phyloP scores from a whole-genome alignment of 2,329 filamentous ascomycete genomes.

The Pyrenophora graminea region DNA sequence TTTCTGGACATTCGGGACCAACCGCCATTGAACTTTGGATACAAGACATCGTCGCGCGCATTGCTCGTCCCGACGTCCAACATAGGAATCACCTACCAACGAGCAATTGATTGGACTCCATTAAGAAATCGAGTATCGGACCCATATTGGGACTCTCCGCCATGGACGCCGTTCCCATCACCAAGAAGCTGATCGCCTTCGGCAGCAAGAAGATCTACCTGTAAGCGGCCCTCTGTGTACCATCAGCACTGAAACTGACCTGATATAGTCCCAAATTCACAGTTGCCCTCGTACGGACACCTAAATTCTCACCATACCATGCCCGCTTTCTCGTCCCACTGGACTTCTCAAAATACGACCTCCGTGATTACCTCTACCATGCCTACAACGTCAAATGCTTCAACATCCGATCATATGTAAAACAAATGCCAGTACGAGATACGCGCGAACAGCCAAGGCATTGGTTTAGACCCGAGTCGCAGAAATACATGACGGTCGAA shows the following conservation, averaged over 20 bases:
- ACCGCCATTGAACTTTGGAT: slow-evolving; percentile 3
- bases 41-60: slow-evolving; percentile 5
- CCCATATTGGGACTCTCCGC: not conserved
- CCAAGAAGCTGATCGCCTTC: slow-evolving; percentile 42
- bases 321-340: slow-evolving; percentile 91
- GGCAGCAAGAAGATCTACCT: slow-evolving; percentile 55
- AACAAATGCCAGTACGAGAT: slow-evolving; percentile 67
- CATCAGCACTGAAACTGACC: slow-evolving; percentile 12
- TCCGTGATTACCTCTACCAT: slow-evolving; percentile 92
- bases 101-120: not conserved
- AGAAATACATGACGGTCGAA: slow-evolving; percentile 96
- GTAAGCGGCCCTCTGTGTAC: slow-evolving; percentile 37
- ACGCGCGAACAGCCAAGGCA: slow-evolving; percentile 55
- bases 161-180: slow-evolving; percentile 39
- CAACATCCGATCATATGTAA: slow-evolving; percentile 77
- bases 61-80: not conserved
- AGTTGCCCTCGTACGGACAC: slow-evolving; percentile 76
- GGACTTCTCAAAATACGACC: slow-evolving; percentile 91
- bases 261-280: slow-evolving; percentile 73
- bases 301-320: slow-evolving; percentile 73
- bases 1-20: slow-evolving; percentile 18
- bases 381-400: slow-evolving; percentile 74
- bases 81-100: no score
- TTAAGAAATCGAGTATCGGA: no score
- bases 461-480: slow-evolving; percentile 70